phyloP scores from a whole-genome alignment of 768 basidiomycete species.

The Russula earlei region DNA sequence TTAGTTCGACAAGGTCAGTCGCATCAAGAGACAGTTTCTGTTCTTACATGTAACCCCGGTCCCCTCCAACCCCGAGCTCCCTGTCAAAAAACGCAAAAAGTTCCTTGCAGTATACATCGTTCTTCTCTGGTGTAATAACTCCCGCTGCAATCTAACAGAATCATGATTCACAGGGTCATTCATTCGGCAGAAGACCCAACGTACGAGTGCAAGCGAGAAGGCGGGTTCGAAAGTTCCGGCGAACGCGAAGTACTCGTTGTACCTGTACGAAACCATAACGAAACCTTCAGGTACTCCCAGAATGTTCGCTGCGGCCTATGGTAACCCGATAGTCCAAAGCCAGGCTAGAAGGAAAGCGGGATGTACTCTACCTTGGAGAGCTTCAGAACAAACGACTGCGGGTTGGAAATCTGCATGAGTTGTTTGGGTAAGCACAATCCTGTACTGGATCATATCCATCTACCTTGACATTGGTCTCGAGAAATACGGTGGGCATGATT shows the following conservation, averaged over 20 bases:
- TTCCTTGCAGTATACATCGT: constrained; percentile 44
- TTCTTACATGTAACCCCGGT: constrained; percentile 54
- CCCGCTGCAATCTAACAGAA: constrained; percentile 43
- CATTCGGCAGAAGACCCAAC: constrained; percentile 22
- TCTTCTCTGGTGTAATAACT: constrained; percentile 39
- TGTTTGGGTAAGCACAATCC: background rate
- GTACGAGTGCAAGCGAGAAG: constrained; percentile 47
- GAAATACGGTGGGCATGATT: constrained; percentile 12
- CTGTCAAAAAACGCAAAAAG: constrained; percentile 47
- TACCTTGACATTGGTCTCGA: constrained; percentile 19
- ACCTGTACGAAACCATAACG: constrained; percentile 44
- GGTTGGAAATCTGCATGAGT: background rate
- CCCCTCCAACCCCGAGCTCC: constrained; percentile 39
- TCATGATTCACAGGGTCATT: background rate
- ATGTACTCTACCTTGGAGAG: constrained; percentile 15
- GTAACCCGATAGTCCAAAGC: background rate
- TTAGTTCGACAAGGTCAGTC: background rate
- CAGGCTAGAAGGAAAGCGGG: background rate
- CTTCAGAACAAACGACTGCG: background rate
- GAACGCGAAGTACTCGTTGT: constrained; percentile 54
- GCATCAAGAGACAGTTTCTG: background rate
- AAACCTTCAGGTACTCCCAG: constrained; percentile 46
- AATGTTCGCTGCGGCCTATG: constrained; percentile 42
- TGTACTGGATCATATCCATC: background rate
- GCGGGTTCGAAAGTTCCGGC: constrained; percentile 58